Conservation (phyloP, 352 stramenopile genomes). For the Nothophytophthora sp. region DNA sequence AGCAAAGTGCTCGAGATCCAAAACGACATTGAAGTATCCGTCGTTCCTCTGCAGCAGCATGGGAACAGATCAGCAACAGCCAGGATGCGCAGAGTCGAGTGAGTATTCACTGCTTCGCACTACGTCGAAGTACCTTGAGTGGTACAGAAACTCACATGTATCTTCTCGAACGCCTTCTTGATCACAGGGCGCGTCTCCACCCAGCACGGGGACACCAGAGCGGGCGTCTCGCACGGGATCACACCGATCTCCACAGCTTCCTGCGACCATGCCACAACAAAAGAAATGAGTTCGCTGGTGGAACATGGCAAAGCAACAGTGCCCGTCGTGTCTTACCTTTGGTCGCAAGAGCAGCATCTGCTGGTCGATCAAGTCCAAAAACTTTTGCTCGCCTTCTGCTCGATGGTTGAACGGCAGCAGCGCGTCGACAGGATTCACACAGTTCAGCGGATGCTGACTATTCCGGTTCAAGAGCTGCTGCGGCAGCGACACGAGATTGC, state of each 20-base stretch:
- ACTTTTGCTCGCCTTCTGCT: slow-evolving; percentile 58
- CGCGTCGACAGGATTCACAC: slow-evolving; percentile 52
- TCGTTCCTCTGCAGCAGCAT: slow-evolving; percentile 48
- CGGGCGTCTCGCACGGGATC: slow-evolving; percentile 49
- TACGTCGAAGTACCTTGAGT: background rate
- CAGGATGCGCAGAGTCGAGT: slow-evolving; percentile 1
- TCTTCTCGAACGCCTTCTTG: slow-evolving; percentile 62
- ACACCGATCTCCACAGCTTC: slow-evolving; percentile 72
- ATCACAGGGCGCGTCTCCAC: slow-evolving; percentile 58
- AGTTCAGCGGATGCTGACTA: slow-evolving; percentile 41
- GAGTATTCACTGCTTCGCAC: background rate
- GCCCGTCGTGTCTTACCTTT: slow-evolving; percentile 36
- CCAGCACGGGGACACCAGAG: slow-evolving; percentile 65
- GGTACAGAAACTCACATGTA: slow-evolving; percentile 44
- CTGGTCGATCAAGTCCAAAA: slow-evolving; percentile 62
- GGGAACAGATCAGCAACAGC: background rate
- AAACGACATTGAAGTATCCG: slow-evolving; percentile 48
- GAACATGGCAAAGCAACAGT: background rate
- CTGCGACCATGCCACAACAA: slow-evolving; percentile 15
- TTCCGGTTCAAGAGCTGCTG: slow-evolving; percentile 47
- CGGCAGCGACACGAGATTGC: slow-evolving; percentile 33
- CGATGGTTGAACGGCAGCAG: slow-evolving; percentile 65
- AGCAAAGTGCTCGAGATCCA: slow-evolving; percentile 65
- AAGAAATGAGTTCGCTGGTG: background rate
- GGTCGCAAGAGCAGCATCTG: slow-evolving; percentile 57